Evolutionary conservation across 768 basidiomycete species (phyloP).

Genomic region (Sarcodon aspratus): DNA sequence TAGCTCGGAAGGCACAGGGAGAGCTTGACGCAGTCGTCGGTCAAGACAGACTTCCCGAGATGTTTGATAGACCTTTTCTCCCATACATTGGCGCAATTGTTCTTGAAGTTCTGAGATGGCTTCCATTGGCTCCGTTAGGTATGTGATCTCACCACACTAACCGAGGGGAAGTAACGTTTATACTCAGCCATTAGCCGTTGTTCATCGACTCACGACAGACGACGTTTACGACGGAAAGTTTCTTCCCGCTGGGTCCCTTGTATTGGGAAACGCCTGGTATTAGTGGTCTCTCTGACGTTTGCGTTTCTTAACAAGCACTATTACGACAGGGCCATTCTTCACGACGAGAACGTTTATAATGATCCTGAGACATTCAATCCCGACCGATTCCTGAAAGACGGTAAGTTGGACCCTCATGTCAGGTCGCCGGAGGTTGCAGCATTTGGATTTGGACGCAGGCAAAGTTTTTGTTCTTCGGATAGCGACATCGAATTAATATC

Average conservation of each 20-base stretch:
- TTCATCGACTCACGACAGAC: slow-evolving; percentile 44
- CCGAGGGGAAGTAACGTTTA: too few relatives aligned
- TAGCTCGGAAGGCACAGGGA: slow-evolving; percentile 24
- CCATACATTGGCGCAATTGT: slow-evolving; percentile 26
- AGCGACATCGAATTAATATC: too few relatives aligned
- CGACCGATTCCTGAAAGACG: slow-evolving; percentile 4
- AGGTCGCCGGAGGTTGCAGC: slow-evolving; percentile 4
- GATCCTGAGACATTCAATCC: slow-evolving; percentile 4
- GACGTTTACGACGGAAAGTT: slow-evolving; percentile 42
- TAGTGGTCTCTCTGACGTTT: too few relatives aligned
- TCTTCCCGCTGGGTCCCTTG: slow-evolving; percentile 49
- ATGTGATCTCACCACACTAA: too few relatives aligned
- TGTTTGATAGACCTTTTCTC: slow-evolving; percentile 17
- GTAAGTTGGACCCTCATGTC: neutral
- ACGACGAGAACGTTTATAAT: slow-evolving; percentile 1
- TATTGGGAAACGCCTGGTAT: slow-evolving; percentile 36
- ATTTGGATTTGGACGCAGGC: slow-evolving; percentile 11
- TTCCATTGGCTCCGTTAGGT: slow-evolving; percentile 5
- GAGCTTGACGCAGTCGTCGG: slow-evolving; percentile 29
- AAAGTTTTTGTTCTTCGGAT: neutral
- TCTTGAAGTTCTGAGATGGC: slow-evolving; percentile 19
- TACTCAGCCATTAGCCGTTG: too few relatives aligned
- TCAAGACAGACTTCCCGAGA: slow-evolving; percentile 22
- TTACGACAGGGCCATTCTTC: slow-evolving; percentile 7
- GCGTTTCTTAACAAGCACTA: too few relatives aligned